Conservation (phyloP, 148 eudicot species). For the Vaccinium macrocarpon region DNA sequence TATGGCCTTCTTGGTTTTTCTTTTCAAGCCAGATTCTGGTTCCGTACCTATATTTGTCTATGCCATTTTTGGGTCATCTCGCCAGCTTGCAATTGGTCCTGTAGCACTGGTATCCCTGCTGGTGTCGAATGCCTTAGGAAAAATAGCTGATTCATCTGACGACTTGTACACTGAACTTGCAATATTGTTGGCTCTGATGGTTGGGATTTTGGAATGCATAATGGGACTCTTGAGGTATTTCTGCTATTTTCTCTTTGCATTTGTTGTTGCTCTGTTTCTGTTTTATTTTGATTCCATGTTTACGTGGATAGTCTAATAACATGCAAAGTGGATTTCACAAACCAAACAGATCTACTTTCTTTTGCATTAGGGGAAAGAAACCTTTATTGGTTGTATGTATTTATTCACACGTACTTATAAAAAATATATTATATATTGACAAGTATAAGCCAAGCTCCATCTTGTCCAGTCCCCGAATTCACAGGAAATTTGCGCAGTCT, state of each 20-base stretch:
- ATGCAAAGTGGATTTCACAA: not conserved
- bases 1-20: constrained; percentile 12
- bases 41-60: constrained; percentile 88
- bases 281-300: not conserved
- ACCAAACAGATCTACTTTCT: not conserved
- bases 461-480: not conserved
- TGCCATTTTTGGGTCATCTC: constrained; percentile 93
- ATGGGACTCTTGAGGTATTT: constrained; percentile 93
- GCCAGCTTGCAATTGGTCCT: constrained; percentile 99
- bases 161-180: constrained; percentile 89
- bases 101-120: constrained; percentile 95
- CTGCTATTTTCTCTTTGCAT: constrained; percentile 5
- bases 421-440: too few relatives aligned
- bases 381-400: not conserved
- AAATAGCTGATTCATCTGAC: constrained; percentile 71
- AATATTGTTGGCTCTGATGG: constrained; percentile 88
- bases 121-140: constrained; percentile 78
- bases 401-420: too few relatives aligned
- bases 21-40: constrained; percentile 71
- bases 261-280: not conserved
- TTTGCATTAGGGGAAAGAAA: not conserved
- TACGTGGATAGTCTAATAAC: not conserved
- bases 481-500: not conserved
- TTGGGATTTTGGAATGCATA: constrained; percentile 83
- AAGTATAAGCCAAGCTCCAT: not conserved